phyloP scores from a whole-genome alignment of 805 yeast species.

The Starmera dryadoides region DNA sequence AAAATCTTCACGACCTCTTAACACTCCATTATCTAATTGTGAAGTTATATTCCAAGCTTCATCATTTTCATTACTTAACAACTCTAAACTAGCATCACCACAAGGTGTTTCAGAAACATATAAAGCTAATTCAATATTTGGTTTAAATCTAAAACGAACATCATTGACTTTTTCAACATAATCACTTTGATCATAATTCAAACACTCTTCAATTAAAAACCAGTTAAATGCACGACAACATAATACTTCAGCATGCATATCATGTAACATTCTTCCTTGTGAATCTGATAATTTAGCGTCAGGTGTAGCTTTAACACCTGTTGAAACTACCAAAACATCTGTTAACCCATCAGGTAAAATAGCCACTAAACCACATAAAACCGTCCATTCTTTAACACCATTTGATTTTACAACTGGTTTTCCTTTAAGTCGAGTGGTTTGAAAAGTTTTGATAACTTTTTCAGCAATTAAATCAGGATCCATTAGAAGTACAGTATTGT shows the following conservation, averaged over 20 bases:
- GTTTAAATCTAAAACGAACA: constrained; percentile 23
- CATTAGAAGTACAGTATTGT: no score
- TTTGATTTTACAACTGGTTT: constrained; percentile 58
- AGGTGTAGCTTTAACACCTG: constrained; percentile 82
- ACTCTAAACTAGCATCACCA: constrained; percentile 77
- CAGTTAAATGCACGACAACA: constrained; percentile 63
- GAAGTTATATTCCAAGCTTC: constrained; percentile 16
- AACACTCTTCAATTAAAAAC: constrained; percentile 12
- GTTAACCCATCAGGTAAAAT: constrained; percentile 12
- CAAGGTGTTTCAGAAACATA: constrained; percentile 79
- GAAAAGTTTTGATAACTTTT: not conserved
- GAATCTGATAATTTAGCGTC: constrained; percentile 35
- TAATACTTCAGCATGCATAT: constrained; percentile 84
- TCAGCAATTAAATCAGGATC: constrained; percentile 3
- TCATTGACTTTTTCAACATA: constrained; percentile 2
- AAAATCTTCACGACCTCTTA: constrained; percentile 63
- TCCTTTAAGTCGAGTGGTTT: constrained; percentile 30
- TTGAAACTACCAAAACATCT: constrained; percentile 45
- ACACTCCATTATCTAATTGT: constrained; percentile 11
- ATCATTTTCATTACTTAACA: constrained; percentile 21
- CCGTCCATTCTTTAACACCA: constrained; percentile 75
- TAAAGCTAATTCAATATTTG: constrained; percentile 41
- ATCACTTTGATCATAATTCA: constrained; percentile 3
- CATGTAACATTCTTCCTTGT: constrained; percentile 68
- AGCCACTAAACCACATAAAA: constrained; percentile 66